Base-by-base conservation (phyloP, 768 basidiomycete species). In the Termitomyces sp. region DNA sequence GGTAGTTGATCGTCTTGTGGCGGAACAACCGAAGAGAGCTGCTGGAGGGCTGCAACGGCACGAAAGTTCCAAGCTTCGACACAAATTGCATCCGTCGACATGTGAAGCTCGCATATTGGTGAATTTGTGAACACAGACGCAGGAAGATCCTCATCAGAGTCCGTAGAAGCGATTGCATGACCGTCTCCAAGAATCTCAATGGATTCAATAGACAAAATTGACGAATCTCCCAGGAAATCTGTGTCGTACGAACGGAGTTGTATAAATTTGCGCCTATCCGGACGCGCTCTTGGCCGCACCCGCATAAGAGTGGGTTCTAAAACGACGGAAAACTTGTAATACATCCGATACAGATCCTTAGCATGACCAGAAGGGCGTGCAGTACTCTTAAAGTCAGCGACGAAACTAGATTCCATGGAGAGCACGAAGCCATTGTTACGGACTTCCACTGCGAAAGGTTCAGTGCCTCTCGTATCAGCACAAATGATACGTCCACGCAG, bases 1-100 rank as follows among this genome's bases (percentile, higher is more conserved):
- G 59, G 33, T 16, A 54, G 45, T 22, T 54, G 47, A 13, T 57
- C 60, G 14, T 59, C 57, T 35, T 55, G 57, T 44, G 62, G 58
- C 8, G 72, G 77, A 22, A 76, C 48, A 20, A 74, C 63, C 3
- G 76, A 72, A 43, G 86, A 61, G 45, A 90, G 63, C 49, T 78
- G 74, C 20, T 77, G 74, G n/a, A 90, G 63, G 5, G 79, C 74
- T 38, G 77, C 74, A 57, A 88, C 70, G 35, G 83, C 83, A 43
- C 76, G 73, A 4, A 80, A 80, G 45, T 86, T 80, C 86, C 87
- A 90, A 5, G 91, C 70, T 64, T 91, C 84, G 51, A 87, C 58
- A 47, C 80, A 78, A n/a, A 88, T 68, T 8, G 78, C 79, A 61
- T 89, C 87, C 10, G 83, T 74, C 3, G 77, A 76, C 40, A 77